Base-by-base conservation (phyloP, 768 basidiomycete species). In the Panus rudis region DNA sequence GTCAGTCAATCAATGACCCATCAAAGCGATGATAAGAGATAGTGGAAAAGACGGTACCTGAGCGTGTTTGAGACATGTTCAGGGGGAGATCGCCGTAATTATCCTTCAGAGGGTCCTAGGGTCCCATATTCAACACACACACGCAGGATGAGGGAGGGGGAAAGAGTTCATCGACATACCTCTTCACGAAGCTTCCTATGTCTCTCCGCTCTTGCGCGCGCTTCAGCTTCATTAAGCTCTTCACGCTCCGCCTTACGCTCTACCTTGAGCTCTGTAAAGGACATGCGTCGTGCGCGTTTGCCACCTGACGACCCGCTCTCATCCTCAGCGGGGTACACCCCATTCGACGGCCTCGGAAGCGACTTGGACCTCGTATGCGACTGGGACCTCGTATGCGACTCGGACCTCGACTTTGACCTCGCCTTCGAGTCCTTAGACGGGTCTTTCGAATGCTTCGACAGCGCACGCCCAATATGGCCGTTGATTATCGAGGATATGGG, bases 41-140 rank as follows among this genome's bases (percentile, higher is more conserved):
- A 2, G 37, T 45, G 28, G 28, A 16, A 30, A 30, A 10, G 28
- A 30, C 35, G 17, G 37, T n/a, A 52, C 73, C 66, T 17, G 73
- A 65, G 31, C 87, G 78, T 31, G 79, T 74, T 60, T 90, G 84
- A 12, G 92, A 94, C 66, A 92, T 87, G 66, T 96, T 85, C 38
- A 98, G 65, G 25, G 92, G 91, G 6, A 93, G 72, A 47, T 76
- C 70, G 27, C 96, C 96, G 62, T 98, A 99, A 63, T 55, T 49
- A 6, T 53, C 51, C 13, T 46, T 42, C 1, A 56, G 27, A 0
- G 59, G 59, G 28, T 60, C 59, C 59, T 60, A 40, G 30, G 39
- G 22, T 8, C 13, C 20, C 7, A 21, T 19, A 17, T 11, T 16
- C 7, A 24, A 40, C 12, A 40, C 13, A 12, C 7, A 12, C 12